Evolutionary conservation across 768 basidiomycete species (phyloP).

Genomic region (Tulasnella sp.): DNA sequence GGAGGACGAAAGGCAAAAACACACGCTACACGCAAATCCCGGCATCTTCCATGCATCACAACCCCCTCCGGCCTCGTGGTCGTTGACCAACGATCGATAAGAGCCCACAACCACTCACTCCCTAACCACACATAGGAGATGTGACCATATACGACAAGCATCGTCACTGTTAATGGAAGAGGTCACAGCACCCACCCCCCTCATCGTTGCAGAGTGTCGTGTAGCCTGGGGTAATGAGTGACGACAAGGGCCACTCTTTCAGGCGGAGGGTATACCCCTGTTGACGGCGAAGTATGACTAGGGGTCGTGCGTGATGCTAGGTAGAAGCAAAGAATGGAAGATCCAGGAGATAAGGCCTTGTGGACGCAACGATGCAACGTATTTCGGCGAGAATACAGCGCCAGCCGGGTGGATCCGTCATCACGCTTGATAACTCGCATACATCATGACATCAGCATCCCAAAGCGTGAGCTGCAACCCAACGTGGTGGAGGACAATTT

Average conservation of each 20-base stretch:
- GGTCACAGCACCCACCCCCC: background rate
- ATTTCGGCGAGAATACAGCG: constrained; percentile 1
- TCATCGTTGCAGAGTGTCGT: background rate
- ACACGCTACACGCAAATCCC: constrained; percentile 1
- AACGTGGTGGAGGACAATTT: background rate
- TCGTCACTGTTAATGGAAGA: background rate
- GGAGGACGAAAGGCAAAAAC: constrained; percentile 13
- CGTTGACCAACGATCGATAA: constrained; percentile 6
- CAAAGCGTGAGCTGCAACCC: background rate
- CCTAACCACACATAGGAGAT: constrained; percentile 3
- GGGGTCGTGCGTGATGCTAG: background rate
- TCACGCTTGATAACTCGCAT: background rate
- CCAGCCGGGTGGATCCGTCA: background rate
- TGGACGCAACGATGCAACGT: background rate
- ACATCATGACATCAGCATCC: background rate
- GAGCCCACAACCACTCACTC: background rate
- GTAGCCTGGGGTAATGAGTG: background rate
- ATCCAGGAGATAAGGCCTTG: constrained; percentile 9
- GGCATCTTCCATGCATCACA: background rate
- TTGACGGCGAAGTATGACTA: background rate
- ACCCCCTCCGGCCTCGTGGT: background rate
- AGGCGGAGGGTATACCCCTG: background rate
- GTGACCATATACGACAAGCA: background rate
- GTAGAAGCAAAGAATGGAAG: constrained; percentile 2
- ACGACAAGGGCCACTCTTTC: background rate